These are phyloP conservation scores for Didymella exigua DNA, from an alignment of 2,329 filamentous ascomycete species.

Conservation along the genomic window DNA sequence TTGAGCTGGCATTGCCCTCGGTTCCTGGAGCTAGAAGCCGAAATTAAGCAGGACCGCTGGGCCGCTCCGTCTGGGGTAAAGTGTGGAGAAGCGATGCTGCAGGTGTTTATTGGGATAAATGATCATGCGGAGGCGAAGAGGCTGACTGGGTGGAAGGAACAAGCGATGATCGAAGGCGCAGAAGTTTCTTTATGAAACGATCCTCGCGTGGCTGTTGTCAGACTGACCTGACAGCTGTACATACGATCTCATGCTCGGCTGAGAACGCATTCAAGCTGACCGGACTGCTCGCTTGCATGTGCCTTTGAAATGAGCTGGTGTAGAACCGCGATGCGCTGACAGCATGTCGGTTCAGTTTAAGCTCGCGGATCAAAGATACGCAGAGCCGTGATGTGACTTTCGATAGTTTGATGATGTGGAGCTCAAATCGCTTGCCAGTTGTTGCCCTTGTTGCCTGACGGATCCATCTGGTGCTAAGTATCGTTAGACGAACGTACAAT, in stretches of 20 bases:
- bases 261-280: background rate
- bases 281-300: background rate
- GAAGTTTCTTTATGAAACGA: constrained; percentile 4
- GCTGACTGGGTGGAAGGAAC: constrained; percentile 10
- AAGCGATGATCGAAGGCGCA: constrained; percentile 3
- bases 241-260: constrained; percentile 1
- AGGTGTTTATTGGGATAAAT: constrained; percentile 13
- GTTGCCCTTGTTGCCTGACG: background rate
- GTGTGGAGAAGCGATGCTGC: constrained; percentile 21
- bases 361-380: constrained; percentile 8
- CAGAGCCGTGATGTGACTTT: constrained; percentile 14
- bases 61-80: constrained; percentile 20
- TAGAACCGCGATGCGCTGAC: constrained; percentile 7
- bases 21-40: constrained; percentile 20
- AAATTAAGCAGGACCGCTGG: constrained; percentile 20
- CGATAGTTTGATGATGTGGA: constrained; percentile 15
- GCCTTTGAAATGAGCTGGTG: constrained; percentile 2
- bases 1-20: constrained; percentile 1
- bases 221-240: constrained; percentile 13
- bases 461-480: constrained; percentile 1
- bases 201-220: constrained; percentile 14
- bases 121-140: constrained; percentile 18
- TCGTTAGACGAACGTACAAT: background rate
- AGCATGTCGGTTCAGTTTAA: constrained; percentile 6
- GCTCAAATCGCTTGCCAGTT: constrained; percentile 10